Percentiles rank a stretch among this genome's conserved stretches.
Conservation (phyloP, 2,329 filamentous ascomycete species). For the Aspergillus ochraceoroseus region DNA sequence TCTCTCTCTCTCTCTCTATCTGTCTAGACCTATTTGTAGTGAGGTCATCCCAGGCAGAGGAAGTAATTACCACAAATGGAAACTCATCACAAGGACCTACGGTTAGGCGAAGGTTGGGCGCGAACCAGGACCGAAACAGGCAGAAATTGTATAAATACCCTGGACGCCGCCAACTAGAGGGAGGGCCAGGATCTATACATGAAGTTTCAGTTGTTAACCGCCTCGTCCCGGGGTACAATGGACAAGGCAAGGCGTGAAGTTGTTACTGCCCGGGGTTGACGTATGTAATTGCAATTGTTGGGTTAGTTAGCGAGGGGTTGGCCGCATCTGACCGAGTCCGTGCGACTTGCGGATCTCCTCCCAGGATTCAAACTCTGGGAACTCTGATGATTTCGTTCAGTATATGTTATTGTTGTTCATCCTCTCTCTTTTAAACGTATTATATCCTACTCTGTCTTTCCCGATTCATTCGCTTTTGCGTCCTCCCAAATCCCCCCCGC, state of each 20-base stretch:
- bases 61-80: neutral
- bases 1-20: no score
- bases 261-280: no score
- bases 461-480: no score
- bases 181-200: no score
- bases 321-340: slow-evolving; percentile 22
- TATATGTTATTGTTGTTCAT: no score
- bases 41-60: no score
- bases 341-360: slow-evolving; percentile 15
- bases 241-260: no score
- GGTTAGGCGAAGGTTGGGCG: neutral
- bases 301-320: slow-evolving; percentile 22
- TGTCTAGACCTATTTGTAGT: no score
- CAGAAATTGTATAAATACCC: no score
- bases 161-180: no score
- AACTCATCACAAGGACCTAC: neutral
- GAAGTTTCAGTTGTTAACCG: neutral
- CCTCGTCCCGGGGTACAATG: no score
- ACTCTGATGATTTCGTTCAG: no score
- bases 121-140: neutral
- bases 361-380: neutral
- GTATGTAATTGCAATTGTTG: slow-evolving; percentile 6
- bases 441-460: neutral
- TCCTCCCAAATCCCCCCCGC: neutral
- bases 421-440: neutral